A percentile compares a stretch with the other conserved stretches of the same genome.
Conservation (phyloP, 768 basidiomycete genomes). For the Polyporus arcularius region DNA sequence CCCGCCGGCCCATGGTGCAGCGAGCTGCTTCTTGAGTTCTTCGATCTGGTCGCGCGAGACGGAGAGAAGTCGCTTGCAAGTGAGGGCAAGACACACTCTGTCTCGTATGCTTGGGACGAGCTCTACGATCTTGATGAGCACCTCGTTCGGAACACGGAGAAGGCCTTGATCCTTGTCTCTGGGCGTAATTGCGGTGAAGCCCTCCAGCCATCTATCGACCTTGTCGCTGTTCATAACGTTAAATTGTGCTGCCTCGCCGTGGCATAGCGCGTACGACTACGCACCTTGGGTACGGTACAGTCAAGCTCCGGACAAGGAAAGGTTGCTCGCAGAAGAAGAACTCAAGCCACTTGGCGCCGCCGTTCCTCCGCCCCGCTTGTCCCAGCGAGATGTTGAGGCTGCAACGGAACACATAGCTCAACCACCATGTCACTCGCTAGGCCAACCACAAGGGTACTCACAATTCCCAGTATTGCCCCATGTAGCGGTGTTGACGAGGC, state of each 20-base stretch:
- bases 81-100: background rate
- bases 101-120: background rate
- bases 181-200: background rate
- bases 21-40: background rate
- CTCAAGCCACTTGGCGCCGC: background rate
- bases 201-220: background rate
- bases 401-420: background rate
- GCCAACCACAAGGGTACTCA: background rate
- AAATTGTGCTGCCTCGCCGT: background rate
- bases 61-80: conserved; percentile 1
- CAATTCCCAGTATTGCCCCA: background rate
- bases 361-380: background rate
- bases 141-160: background rate
- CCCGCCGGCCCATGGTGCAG: background rate
- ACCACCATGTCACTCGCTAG: background rate
- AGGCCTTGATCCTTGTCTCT: background rate
- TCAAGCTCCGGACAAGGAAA: background rate
- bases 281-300: background rate
- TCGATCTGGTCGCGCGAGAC: background rate
- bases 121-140: background rate
- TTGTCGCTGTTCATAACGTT: background rate
- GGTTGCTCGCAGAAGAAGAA: background rate
- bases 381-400: background rate
- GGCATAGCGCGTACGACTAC: background rate
- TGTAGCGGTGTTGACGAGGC: background rate